phyloP scores from a whole-genome alignment of 164 flowering plant genomes.

The Echeveria elegans region DNA sequence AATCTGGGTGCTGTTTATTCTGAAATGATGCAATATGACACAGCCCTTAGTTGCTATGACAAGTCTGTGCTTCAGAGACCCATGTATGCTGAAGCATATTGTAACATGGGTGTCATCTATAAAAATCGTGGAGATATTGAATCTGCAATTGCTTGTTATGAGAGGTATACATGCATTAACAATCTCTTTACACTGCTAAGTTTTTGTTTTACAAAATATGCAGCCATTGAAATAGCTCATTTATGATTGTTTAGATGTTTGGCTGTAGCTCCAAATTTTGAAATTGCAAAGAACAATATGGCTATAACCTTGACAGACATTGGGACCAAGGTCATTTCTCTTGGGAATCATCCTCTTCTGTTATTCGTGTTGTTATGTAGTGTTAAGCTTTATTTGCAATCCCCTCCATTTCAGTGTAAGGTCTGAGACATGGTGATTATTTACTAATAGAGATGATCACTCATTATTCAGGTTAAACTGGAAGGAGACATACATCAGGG shows the following conservation, averaged over 20 bases:
- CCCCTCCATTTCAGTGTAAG: no score
- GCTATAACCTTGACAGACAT: constrained; percentile 97
- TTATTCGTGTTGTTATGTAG: no score
- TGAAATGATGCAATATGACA: constrained; percentile 95
- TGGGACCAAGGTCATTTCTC: constrained; percentile 74
- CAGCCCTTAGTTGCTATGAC: constrained; percentile 87
- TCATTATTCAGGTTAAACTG: constrained; percentile 66
- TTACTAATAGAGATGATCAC: no score
- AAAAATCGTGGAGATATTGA: constrained; percentile 95
- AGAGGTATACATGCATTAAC: constrained; percentile 51
- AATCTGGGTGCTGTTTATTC: constrained; percentile 99
- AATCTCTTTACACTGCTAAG: background rate
- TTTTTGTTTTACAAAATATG: background rate
- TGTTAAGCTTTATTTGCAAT: no score
- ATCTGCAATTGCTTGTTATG: constrained; percentile 91
- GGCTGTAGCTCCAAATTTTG: constrained; percentile 93
- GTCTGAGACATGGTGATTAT: no score
- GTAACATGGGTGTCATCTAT: constrained; percentile 98
- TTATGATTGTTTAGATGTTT: constrained; percentile 58
- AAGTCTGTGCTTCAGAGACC: constrained; percentile 94
- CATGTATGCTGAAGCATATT: constrained; percentile 99
- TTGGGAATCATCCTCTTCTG: background rate
- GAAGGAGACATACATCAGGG: constrained; percentile 95
- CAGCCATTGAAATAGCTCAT: no score
- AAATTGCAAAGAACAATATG: constrained; percentile 99